Evolutionary conservation across 116 monocot species (phyloP).

Genomic region (Iris pallida): DNA sequence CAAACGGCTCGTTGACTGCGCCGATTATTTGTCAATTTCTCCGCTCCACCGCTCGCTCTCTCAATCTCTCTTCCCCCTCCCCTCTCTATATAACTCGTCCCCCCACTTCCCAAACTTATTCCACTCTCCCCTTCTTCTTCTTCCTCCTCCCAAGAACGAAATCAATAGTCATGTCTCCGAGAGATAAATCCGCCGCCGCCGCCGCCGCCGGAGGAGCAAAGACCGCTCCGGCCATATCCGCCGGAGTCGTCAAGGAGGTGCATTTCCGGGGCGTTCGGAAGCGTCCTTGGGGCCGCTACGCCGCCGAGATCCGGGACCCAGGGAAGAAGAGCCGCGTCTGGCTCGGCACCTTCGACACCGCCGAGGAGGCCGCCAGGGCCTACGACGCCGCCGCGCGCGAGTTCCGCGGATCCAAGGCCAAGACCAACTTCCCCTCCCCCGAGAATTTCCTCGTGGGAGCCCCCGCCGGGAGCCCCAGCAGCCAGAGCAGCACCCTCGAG

Average conservation of each 20-base stretch:
- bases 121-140: neutral
- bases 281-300: slow-evolving; percentile 67
- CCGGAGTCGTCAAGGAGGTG: slow-evolving; percentile 1
- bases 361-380: slow-evolving; percentile 80
- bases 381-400: slow-evolving; percentile 72
- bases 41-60: slow-evolving; percentile 15
- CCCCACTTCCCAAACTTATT: neutral
- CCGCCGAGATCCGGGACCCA: slow-evolving; percentile 67
- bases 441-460: slow-evolving; percentile 3
- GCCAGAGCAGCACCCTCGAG: slow-evolving; percentile 56
- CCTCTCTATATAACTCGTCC: slow-evolving; percentile 15
- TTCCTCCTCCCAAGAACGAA: neutral
- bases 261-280: slow-evolving; percentile 55
- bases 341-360: slow-evolving; percentile 88
- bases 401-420: slow-evolving; percentile 57
- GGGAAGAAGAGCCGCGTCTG: slow-evolving; percentile 71
- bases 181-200: slow-evolving; percentile 5
- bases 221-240: neutral
- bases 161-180: neutral
- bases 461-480: slow-evolving; percentile 33
- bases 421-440: slow-evolving; percentile 52
- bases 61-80: neutral
- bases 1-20: slow-evolving; percentile 42
- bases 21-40: slow-evolving; percentile 27
- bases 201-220: neutral